phyloP scores from a whole-genome alignment of 1,139 yeast species.

The Yamadazyma friedrichii region DNA sequence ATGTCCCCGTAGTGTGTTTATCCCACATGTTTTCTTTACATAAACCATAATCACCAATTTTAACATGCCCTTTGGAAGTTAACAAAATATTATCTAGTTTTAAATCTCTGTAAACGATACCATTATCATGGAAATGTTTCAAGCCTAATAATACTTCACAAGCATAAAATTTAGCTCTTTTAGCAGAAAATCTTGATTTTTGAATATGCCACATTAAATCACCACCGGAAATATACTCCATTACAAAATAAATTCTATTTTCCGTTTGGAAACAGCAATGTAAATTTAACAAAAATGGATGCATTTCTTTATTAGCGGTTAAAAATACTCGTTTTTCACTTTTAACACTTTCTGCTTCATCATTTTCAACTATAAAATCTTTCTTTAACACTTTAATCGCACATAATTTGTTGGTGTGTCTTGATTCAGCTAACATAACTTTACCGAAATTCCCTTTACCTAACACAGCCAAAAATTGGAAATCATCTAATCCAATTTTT shows the following conservation, averaged over 20 bases:
- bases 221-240: constrained; percentile 98
- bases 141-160: constrained; percentile 91
- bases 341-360: constrained; percentile 92
- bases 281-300: constrained; percentile 87
- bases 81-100: constrained; percentile 90
- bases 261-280: constrained; percentile 98
- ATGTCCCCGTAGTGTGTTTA: constrained; percentile 88
- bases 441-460: constrained; percentile 99
- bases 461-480: constrained; percentile 86
- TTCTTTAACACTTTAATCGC: constrained; percentile 95
- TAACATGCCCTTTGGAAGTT: constrained; percentile 91
- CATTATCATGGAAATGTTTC: constrained; percentile 92
- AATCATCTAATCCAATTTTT: constrained; percentile 92
- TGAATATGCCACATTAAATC: constrained; percentile 99
- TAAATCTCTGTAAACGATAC: constrained; percentile 94
- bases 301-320: constrained; percentile 84
- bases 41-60: constrained; percentile 94
- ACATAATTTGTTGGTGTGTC: constrained; percentile 73
- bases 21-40: constrained; percentile 96
- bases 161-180: constrained; percentile 94
- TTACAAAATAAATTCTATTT: constrained; percentile 92
- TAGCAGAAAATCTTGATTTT: constrained; percentile 81
- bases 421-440: constrained; percentile 93
- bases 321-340: constrained; percentile 91
- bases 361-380: constrained; percentile 91